These are phyloP conservation scores for Leccinum subtestaceum DNA, from an alignment of 768 basidiomycete genomes.

Conservation along the genomic window DNA sequence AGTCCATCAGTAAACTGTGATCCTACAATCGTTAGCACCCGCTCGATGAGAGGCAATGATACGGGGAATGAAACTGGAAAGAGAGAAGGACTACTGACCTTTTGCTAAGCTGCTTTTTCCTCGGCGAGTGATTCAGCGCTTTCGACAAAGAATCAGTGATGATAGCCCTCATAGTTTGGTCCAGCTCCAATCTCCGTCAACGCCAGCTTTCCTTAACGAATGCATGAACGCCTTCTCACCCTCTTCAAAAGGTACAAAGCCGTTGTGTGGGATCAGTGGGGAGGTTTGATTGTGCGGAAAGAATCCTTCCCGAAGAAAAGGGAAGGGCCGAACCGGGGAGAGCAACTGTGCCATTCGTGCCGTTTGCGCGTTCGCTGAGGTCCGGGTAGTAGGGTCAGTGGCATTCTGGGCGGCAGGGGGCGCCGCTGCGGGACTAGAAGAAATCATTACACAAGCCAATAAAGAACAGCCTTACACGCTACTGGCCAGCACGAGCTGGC, in stretches of 20 bases:
- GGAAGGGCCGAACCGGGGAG: conserved; percentile 59
- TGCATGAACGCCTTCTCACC: conserved; percentile 94
- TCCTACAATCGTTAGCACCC: conserved; percentile 8
- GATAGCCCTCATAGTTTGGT: conserved; percentile 95
- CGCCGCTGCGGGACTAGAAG: conserved; percentile 32
- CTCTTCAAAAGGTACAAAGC: conserved; percentile 81
- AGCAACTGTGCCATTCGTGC: conserved; percentile 41
- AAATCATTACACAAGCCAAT: conserved; percentile 4
- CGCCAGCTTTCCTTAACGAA: conserved; percentile 83
- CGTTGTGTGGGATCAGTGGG: conserved; percentile 88
- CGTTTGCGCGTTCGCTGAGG: conserved; percentile 47
- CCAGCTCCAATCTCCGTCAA: conserved; percentile 95
- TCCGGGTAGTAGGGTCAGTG: conserved; percentile 38
- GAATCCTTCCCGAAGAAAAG: conserved; percentile 53
- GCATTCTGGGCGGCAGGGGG: conserved; percentile 45
- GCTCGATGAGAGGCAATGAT: neutral
- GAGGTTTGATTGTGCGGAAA: conserved; percentile 74
- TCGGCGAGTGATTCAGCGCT: conserved; percentile 88
- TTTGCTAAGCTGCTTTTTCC: conserved; percentile 92
- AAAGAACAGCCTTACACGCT: conserved; percentile 19
- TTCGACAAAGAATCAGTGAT: conserved; percentile 98
- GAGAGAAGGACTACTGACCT: conserved; percentile 49
- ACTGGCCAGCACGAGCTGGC: conserved; percentile 35
- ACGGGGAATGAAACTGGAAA: neutral
- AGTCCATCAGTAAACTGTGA: conserved; percentile 68